phyloP scores from a whole-genome alignment of 352 stramenopile genomes.

The Halophytophthora polymorphica region DNA sequence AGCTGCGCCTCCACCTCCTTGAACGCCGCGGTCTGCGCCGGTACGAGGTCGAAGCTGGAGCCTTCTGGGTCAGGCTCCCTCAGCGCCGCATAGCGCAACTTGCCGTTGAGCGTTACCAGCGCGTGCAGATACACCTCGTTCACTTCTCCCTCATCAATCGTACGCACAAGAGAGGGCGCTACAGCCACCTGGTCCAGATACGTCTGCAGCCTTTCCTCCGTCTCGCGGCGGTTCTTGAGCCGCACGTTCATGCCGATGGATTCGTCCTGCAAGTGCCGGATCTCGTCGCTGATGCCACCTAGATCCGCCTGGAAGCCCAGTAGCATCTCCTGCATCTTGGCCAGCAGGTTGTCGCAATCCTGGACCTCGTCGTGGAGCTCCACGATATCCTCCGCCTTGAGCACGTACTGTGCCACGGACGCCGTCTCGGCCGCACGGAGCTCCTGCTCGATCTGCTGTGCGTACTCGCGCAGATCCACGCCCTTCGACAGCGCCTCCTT shows the following conservation, averaged over 20 bases:
- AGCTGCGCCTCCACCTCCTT: conserved; percentile 92
- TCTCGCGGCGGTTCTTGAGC: conserved; percentile 93
- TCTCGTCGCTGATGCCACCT: conserved; percentile 96
- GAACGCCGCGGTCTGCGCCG: conserved; percentile 87
- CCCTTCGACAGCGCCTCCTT: conserved; percentile 89
- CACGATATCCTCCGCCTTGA: conserved; percentile 88
- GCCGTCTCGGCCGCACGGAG: conserved; percentile 82
- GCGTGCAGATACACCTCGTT: conserved; percentile 93
- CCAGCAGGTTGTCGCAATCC: conserved; percentile 95
- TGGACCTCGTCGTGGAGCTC: conserved; percentile 93
- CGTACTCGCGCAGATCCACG: conserved; percentile 90
- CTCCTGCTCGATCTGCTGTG: conserved; percentile 88
- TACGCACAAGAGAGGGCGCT: conserved; percentile 89
- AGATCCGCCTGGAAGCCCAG: conserved; percentile 98
- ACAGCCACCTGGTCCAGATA: conserved; percentile 97
- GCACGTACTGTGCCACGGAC: conserved; percentile 85
- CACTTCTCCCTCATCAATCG: conserved; percentile 93
- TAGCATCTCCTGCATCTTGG: conserved; percentile 97
- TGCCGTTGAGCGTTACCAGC: conserved; percentile 92
- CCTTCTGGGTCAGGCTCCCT: conserved; percentile 51
- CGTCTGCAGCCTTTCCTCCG: conserved; percentile 90
- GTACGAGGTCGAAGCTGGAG: conserved; percentile 86
- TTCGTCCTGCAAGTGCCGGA: conserved; percentile 96
- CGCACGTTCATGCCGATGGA: conserved; percentile 92
- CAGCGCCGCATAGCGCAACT: conserved; percentile 88